A percentile compares a stretch with the other conserved stretches of the same genome.
phyloP scores from a whole-genome alignment of 2,329 filamentous ascomycete species.

The Fusarium pilosicola region DNA sequence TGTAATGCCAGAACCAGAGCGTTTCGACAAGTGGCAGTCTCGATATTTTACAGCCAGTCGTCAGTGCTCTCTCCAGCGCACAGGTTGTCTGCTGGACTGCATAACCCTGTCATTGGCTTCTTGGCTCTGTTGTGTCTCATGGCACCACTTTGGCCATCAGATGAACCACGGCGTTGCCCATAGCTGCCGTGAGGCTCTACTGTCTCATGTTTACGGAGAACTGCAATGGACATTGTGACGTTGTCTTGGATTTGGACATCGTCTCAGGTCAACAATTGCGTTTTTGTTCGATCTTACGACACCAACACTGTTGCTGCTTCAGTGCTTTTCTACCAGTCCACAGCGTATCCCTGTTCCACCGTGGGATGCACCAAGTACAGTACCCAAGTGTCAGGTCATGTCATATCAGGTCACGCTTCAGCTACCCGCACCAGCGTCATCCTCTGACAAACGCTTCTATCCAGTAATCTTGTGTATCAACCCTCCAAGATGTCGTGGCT shows the following conservation, averaged over 20 bases:
- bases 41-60: slow-evolving; percentile 6
- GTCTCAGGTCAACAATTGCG: slow-evolving; percentile 2
- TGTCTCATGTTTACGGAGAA: slow-evolving; percentile 8
- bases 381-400: slow-evolving; percentile 43
- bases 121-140: slow-evolving; percentile 10
- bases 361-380: slow-evolving; percentile 32
- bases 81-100: slow-evolving; percentile 5
- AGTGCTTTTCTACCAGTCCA: not conserved
- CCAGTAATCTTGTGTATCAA: slow-evolving; percentile 36
- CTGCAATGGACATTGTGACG: slow-evolving; percentile 3
- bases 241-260: not conserved
- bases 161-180: slow-evolving; percentile 4
- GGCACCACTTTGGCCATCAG: not conserved
- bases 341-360: slow-evolving; percentile 2
- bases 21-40: slow-evolving; percentile 35
- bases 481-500: slow-evolving; percentile 36
- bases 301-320: not conserved
- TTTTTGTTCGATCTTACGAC: slow-evolving; percentile 21
- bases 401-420: slow-evolving; percentile 46
- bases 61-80: slow-evolving; percentile 6
- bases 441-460: slow-evolving; percentile 25
- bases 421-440: slow-evolving; percentile 34
- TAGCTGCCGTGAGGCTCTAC: slow-evolving; percentile 25
- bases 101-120: slow-evolving; percentile 8
- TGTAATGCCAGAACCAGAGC: slow-evolving; percentile 34